Conservation (phyloP, 495 filamentous ascomycete genomes). For the Bathelium albidoporum region DNA sequence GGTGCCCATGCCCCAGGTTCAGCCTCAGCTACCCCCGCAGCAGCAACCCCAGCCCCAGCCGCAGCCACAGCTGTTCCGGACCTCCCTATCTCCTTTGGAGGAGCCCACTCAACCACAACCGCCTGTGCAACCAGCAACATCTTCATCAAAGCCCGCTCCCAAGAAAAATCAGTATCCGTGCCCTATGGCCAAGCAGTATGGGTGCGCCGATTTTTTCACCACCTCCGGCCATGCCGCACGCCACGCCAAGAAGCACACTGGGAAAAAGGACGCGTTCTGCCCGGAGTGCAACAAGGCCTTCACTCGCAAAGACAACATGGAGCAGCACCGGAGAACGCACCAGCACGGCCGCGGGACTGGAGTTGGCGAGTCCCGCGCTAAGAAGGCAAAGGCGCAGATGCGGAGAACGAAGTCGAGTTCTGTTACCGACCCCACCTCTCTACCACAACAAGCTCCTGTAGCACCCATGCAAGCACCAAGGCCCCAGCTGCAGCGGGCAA, state of each 20-base stretch:
- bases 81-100: constrained; percentile 14
- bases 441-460: neutral
- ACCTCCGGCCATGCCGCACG: constrained; percentile 94
- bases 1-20: constrained; percentile 9
- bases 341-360: constrained; percentile 27
- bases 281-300: constrained; percentile 88
- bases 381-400: constrained; percentile 18
- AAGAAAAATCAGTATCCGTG: constrained; percentile 58
- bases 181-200: constrained; percentile 38
- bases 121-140: neutral
- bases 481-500: neutral
- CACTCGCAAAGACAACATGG: constrained; percentile 96
- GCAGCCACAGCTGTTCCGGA: constrained; percentile 11
- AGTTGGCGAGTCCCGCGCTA: constrained; percentile 16
- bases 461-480: neutral
- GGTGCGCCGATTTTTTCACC: constrained; percentile 54
- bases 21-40: constrained; percentile 11
- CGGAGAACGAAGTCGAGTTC: constrained; percentile 14
- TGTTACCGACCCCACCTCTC: neutral
- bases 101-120: constrained; percentile 14
- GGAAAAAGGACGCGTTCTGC: constrained; percentile 86
- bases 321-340: constrained; percentile 90
- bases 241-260: constrained; percentile 93
- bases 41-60: constrained; percentile 7
- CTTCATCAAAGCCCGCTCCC: constrained; percentile 12